These are phyloP conservation scores for Chionographis japonica DNA, from an alignment of 106 monocot species.

Conservation along the genomic window DNA sequence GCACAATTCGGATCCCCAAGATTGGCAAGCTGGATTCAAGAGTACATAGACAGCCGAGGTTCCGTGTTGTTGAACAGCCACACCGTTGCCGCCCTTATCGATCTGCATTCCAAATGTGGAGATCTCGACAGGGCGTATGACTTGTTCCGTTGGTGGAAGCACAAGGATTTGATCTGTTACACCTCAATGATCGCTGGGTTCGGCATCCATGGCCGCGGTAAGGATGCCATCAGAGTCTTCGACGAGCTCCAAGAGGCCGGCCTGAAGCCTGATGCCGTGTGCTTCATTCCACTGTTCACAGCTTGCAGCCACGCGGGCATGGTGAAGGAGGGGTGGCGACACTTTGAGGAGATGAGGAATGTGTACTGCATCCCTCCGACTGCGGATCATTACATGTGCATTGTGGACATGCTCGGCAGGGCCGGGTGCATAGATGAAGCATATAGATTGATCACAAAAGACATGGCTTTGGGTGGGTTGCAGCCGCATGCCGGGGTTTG, in stretches of 20 bases:
- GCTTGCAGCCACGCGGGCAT: conserved; percentile 29
- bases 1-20: conserved; percentile 14
- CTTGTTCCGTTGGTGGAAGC: conserved; percentile 19
- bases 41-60: conserved; percentile 10
- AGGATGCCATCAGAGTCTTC: conserved; percentile 19
- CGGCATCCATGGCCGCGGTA: conserved; percentile 26
- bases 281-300: conserved; percentile 24
- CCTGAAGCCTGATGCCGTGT: conserved; percentile 21
- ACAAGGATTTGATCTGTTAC: conserved; percentile 27
- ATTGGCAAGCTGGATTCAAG: conserved; percentile 16
- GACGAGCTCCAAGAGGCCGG: conserved; percentile 6
- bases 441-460: conserved; percentile 13
- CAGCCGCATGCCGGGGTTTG: conserved; percentile 17
- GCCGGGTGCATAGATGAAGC: conserved; percentile 41
- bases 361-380: conserved; percentile 14
- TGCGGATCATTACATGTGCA: conserved; percentile 33
- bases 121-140: conserved; percentile 17
- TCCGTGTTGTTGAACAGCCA: conserved; percentile 18
- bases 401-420: conserved; percentile 36
- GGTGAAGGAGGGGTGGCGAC: conserved; percentile 16
- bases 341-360: conserved; percentile 20
- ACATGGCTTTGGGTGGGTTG: conserved; percentile 8
- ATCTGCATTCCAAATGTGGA: conserved; percentile 29
- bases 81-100: conserved; percentile 28
- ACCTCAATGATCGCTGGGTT: conserved; percentile 34